These are phyloP conservation scores for Lumnitzera littorea DNA, from an alignment of 345 rosid species.

Conservation along the genomic window DNA sequence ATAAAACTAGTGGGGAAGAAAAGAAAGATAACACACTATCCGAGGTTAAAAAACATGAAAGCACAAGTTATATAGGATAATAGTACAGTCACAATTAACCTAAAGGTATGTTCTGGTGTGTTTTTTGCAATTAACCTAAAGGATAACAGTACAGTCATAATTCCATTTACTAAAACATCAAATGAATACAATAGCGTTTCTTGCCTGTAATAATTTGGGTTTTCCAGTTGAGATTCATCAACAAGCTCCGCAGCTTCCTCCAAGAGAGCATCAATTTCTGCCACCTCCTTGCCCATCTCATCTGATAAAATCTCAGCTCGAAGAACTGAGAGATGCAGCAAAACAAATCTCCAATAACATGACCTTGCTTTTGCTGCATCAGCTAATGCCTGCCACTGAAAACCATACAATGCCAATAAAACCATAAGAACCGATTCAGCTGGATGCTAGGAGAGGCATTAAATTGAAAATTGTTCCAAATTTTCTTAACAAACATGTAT, in stretches of 20 bases:
- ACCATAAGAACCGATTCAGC: constrained; percentile 5
- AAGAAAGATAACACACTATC: background rate
- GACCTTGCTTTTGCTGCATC: constrained; percentile 60
- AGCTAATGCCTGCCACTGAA: constrained; percentile 88
- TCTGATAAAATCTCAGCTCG: constrained; percentile 61
- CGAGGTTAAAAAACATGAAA: no score
- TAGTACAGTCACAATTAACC: no score
- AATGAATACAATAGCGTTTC: background rate
- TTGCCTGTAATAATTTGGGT: constrained; percentile 84
- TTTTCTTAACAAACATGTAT: no score
- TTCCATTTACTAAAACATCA: background rate
- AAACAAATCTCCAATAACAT: constrained; percentile 91
- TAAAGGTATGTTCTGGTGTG: no score
- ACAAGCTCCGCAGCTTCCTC: constrained; percentile 99
- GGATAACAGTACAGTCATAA: no score
- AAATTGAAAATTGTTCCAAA: background rate
- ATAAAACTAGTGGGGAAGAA: background rate
- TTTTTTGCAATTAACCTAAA: no score
- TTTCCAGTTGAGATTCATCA: constrained; percentile 61
- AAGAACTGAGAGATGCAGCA: constrained; percentile 62
- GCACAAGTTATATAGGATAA: no score
- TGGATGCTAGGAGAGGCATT: background rate
- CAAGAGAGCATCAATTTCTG: constrained; percentile 72
- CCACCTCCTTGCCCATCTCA: constrained; percentile 42
- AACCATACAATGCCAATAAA: constrained; percentile 7